Conservation (phyloP, 371 early-diverging fungal genomes). For the Mucor saturninus region DNA sequence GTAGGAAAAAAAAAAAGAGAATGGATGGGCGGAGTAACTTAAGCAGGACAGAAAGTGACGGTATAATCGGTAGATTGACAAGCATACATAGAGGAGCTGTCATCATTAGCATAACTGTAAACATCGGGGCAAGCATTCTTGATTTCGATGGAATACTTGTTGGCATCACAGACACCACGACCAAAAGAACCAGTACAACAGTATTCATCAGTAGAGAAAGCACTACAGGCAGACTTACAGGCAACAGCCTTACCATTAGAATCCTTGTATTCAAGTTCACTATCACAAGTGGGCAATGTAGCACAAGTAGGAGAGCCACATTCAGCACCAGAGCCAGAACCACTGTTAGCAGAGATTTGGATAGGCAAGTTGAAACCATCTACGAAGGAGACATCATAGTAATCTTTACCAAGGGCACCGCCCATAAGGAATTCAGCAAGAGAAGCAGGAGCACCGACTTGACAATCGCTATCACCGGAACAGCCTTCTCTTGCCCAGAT, state of each 20-base stretch:
- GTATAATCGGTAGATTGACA: slow-evolving; percentile 31
- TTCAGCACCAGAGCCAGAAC: slow-evolving; percentile 23
- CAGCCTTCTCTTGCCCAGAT: slow-evolving; percentile 48
- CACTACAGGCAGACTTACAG: slow-evolving; percentile 36
- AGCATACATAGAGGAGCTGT: slow-evolving; percentile 35
- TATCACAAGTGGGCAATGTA: slow-evolving; percentile 35
- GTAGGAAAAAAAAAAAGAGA: background rate
- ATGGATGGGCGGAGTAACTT: background rate
- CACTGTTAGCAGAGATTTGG: slow-evolving; percentile 31
- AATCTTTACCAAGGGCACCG: slow-evolving; percentile 27
- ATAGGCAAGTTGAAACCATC: slow-evolving; percentile 48
- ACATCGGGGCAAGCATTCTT: slow-evolving; percentile 31
- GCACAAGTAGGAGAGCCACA: slow-evolving; percentile 42
- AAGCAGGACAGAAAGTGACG: slow-evolving; percentile 28
- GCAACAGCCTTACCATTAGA: slow-evolving; percentile 35
- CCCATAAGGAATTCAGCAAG: slow-evolving; percentile 37
- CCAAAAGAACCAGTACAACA: slow-evolving; percentile 31
- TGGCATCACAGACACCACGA: slow-evolving; percentile 25
- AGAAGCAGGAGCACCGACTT: slow-evolving; percentile 36
- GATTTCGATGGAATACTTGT: slow-evolving; percentile 17
- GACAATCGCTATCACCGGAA: slow-evolving; percentile 30
- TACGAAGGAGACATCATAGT: slow-evolving; percentile 45
- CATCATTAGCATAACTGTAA: slow-evolving; percentile 32
- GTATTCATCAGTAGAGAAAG: slow-evolving; percentile 28
- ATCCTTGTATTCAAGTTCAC: slow-evolving; percentile 33